Evolutionary conservation across 192 early-diverging fungal genomes (phyloP).

Genomic region (Piromyces finnis): DNA sequence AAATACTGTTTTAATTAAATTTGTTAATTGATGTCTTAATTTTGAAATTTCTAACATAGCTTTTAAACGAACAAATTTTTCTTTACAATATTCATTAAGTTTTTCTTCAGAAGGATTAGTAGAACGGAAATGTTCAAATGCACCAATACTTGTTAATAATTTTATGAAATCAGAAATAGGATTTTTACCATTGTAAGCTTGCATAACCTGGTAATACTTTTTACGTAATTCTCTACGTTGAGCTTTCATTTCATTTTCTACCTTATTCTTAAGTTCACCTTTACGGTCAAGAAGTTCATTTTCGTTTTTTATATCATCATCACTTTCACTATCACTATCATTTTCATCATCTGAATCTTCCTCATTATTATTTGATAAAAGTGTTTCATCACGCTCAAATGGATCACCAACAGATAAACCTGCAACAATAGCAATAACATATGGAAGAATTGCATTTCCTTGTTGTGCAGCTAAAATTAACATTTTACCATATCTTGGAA

Average conservation of each 20-base stretch:
- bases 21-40: slow-evolving; percentile 15
- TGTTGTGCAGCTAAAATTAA: slow-evolving; percentile 71
- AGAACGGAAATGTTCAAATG: slow-evolving; percentile 36
- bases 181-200: slow-evolving; percentile 54
- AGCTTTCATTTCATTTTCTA: slow-evolving; percentile 37
- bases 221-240: slow-evolving; percentile 28
- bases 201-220: slow-evolving; percentile 44
- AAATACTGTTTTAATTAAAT: slow-evolving; percentile 11
- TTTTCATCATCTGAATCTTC: slow-evolving; percentile 14
- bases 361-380: slow-evolving; percentile 30
- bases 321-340: slow-evolving; percentile 26
- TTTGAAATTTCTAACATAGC: slow-evolving; percentile 37
- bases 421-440: slow-evolving; percentile 78
- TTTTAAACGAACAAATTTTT: slow-evolving; percentile 72
- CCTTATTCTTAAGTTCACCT: slow-evolving; percentile 27
- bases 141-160: slow-evolving; percentile 73
- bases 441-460: slow-evolving; percentile 49
- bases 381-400: slow-evolving; percentile 56
- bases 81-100: slow-evolving; percentile 39
- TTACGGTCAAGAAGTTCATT: slow-evolving; percentile 5
- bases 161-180: slow-evolving; percentile 75
- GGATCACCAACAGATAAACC: slow-evolving; percentile 86
- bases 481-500: slow-evolving; percentile 83
- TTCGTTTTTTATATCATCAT: slow-evolving; percentile 21
- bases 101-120: slow-evolving; percentile 12